phyloP scores from a whole-genome alignment of 805 yeast genomes.

The Zygosaccharomyces pseudorouxii region DNA sequence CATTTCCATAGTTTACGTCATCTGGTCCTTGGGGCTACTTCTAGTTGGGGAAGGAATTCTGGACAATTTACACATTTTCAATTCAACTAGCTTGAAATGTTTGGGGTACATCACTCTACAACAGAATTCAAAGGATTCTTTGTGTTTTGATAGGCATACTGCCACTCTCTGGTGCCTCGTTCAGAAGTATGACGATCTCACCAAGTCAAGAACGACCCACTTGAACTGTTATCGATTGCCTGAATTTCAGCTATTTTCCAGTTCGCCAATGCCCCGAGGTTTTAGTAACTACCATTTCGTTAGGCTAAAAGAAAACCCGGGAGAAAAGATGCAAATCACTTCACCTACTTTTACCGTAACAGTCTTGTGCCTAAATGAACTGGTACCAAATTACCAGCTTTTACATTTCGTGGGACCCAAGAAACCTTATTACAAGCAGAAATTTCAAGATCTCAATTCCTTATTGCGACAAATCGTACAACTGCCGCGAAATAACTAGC shows the following conservation, averaged over 20 bases:
- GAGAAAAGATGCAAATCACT: background rate
- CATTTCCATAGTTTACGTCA: constrained; percentile 12
- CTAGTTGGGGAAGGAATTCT: constrained; percentile 11
- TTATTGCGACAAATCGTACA: background rate
- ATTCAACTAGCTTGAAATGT: constrained; percentile 12
- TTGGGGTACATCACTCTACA: constrained; percentile 13
- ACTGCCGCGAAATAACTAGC: constrained; percentile 1
- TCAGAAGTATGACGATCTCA: constrained; percentile 9
- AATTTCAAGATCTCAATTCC: background rate
- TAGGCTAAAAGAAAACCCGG: background rate
- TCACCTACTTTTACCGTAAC: background rate
- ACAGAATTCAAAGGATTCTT: constrained; percentile 1
- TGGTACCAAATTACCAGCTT: background rate
- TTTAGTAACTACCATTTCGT: constrained; percentile 8
- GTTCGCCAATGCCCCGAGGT: constrained; percentile 10
- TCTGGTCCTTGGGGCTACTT: constrained; percentile 13
- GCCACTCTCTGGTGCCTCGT: constrained; percentile 10
- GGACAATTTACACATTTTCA: constrained; percentile 14
- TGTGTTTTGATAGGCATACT: constrained; percentile 7
- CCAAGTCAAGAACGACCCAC: constrained; percentile 6
- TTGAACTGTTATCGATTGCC: constrained; percentile 10
- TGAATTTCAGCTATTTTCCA: constrained; percentile 4
- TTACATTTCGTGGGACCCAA: constrained; percentile 5
- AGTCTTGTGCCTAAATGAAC: background rate
- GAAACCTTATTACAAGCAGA: background rate